Evolutionary conservation across 208 protist species (phyloP).

Genomic region (Leishmania amazonensis): DNA sequence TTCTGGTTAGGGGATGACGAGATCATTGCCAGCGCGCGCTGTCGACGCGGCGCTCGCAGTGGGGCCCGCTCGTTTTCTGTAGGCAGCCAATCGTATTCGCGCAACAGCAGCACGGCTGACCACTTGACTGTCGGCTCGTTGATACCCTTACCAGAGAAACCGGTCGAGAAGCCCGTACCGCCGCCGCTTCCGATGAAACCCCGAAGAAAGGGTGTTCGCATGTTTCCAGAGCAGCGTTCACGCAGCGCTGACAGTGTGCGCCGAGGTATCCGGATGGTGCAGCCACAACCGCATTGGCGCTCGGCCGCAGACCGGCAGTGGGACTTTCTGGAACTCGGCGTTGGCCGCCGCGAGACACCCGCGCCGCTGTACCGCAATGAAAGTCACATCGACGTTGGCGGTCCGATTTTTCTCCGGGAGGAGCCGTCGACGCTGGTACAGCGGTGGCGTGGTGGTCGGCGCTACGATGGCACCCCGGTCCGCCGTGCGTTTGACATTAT

Average conservation of each 20-base stretch:
- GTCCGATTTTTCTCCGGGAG: background rate
- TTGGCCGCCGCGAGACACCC: constrained; percentile 21
- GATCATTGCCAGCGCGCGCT: background rate
- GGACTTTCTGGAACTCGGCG: constrained; percentile 49
- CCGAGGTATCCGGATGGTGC: constrained; percentile 64
- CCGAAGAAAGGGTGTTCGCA: constrained; percentile 42
- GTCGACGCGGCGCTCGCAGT: background rate
- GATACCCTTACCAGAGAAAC: constrained; percentile 46
- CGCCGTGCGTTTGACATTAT: constrained; percentile 71
- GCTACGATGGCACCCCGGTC: constrained; percentile 30
- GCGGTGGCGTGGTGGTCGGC: constrained; percentile 43
- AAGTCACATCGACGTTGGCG: constrained; percentile 41
- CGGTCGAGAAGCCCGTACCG: constrained; percentile 40
- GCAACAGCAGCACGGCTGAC: constrained; percentile 18
- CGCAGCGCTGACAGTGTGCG: constrained; percentile 38
- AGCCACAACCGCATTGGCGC: constrained; percentile 58
- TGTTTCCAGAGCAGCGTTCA: constrained; percentile 47
- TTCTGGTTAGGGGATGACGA: constrained; percentile 29
- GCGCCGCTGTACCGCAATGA: constrained; percentile 42
- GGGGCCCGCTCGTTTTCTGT: background rate
- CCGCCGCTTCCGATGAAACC: constrained; percentile 54
- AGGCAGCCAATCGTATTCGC: constrained; percentile 5
- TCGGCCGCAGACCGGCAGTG: constrained; percentile 45
- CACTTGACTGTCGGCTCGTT: constrained; percentile 60
- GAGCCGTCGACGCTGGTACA: background rate